These are phyloP conservation scores for Berberis vulgaris DNA, from an alignment of 164 flowering plant species.

Conservation along the genomic window DNA sequence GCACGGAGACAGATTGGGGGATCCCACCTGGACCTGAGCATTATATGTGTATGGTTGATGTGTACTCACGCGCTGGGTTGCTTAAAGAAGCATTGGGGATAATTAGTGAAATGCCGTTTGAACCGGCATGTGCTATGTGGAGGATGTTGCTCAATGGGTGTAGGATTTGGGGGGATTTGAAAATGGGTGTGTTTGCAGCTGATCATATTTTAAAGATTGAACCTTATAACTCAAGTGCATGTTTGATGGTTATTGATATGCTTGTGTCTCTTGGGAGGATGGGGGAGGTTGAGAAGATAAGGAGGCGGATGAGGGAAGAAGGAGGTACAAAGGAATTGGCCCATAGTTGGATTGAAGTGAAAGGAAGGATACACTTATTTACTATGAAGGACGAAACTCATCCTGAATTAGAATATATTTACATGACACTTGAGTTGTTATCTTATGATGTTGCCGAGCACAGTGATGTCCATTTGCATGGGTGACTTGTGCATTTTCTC, in stretches of 20 bases:
- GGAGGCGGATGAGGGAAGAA: constrained; percentile 17
- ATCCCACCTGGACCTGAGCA: constrained; percentile 18
- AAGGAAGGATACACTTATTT: constrained; percentile 17
- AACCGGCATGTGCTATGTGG: constrained; percentile 16
- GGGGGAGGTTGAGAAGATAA: constrained; percentile 12
- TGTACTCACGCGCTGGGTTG: constrained; percentile 17
- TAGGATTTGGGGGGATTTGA: constrained; percentile 19
- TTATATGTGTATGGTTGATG: constrained; percentile 21
- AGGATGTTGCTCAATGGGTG: constrained; percentile 27
- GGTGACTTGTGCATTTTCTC: not conserved
- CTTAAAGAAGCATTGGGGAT: constrained; percentile 16
- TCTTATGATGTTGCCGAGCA: constrained; percentile 5
- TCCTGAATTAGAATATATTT: constrained; percentile 15
- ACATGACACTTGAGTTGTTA: constrained; percentile 17
- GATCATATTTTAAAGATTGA: constrained; percentile 16
- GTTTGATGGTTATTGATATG: constrained; percentile 19
- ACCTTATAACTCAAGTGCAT: constrained; percentile 19
- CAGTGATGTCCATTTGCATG: not conserved
- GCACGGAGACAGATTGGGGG: constrained; percentile 13
- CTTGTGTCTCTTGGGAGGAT: constrained; percentile 18
- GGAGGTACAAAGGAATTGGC: constrained; percentile 21
- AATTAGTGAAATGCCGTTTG: constrained; percentile 19
- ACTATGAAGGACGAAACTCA: constrained; percentile 29
- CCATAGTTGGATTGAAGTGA: constrained; percentile 29
- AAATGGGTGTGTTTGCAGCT: constrained; percentile 21